Evolutionary conservation across 2,329 filamentous ascomycete species (phyloP), one percentile per base, ranked within the genome.

Genomic region (Ascochyta viciae-villosae): DNA sequence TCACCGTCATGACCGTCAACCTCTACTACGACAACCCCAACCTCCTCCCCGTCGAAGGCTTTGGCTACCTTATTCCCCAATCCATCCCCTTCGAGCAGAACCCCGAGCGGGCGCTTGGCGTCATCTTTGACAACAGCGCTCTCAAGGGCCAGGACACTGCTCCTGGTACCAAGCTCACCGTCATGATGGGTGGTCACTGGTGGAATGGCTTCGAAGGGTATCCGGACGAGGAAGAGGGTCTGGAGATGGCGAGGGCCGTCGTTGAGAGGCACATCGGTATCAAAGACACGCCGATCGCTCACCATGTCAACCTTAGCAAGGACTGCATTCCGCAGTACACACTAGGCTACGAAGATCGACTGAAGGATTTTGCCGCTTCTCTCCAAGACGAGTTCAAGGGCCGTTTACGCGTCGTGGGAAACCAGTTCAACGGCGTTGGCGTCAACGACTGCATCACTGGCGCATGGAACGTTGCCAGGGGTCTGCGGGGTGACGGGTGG

Each of bases 111-210:
- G 90, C 89, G 0, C 86, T 99, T 6, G 95, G 95, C 60, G 93
- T 98, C 48, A 89, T 98, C 57, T 98, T 98, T 75, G 92, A 96
- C 76, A 91, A 88, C 2, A 87, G 91, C 61, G 83, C 84, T 16
- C 78, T 81, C n/a, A 69, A 76, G 44, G 83, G 82, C 16, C 81
- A 85, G 64, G 85, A 89, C 70, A 80, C 77, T 4, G 81, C 75
- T 1, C 70, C 74, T 0, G 92, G 91, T 23, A 96, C 92, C 13
- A 96, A 96, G 74, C 77, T 98, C 49, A 96, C 94, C 15, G 90
- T 98, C 65, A 96, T 99, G 87, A 81, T 99, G 53, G 95, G 95
- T 56, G 95, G 95, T 1, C 92, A 97, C 77, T 92, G 91, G 84
- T 98, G 91, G 91, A 83, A 92, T 72, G 83, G 80, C 54, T 87